A percentile compares a stretch with the other conserved stretches of the same genome.
Evolutionary conservation across 495 filamentous ascomycete genomes (phyloP).

Genomic region (Penicillium alfredii): DNA sequence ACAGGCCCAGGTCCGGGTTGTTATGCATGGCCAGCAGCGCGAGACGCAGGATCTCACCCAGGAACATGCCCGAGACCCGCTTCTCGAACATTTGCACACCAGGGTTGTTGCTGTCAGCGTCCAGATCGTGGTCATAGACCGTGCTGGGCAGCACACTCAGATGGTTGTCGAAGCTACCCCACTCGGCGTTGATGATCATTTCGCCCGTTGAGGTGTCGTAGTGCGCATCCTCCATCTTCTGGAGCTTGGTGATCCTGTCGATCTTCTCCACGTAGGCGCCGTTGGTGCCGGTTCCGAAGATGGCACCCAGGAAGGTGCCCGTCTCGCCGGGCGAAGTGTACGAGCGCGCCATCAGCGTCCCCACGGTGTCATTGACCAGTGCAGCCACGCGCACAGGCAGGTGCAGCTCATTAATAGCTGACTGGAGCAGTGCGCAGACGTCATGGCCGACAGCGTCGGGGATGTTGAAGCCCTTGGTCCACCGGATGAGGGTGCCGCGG

Average conservation of each 20-base stretch:
- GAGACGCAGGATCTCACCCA: slow-evolving; percentile 86
- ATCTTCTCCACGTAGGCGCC: slow-evolving; percentile 74
- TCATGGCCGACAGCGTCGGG: slow-evolving; percentile 88
- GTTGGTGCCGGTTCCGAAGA: slow-evolving; percentile 89
- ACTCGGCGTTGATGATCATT: slow-evolving; percentile 98
- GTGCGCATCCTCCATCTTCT: slow-evolving; percentile 41
- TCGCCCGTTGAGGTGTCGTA: slow-evolving; percentile 80
- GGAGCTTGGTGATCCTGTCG: slow-evolving; percentile 43
- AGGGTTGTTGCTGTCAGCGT: slow-evolving; percentile 79
- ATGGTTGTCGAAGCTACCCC: slow-evolving; percentile 96
- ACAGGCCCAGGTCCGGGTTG: slow-evolving; percentile 54
- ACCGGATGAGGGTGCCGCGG: slow-evolving; percentile 83
- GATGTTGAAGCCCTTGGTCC: slow-evolving; percentile 99
- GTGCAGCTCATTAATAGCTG: slow-evolving; percentile 79
- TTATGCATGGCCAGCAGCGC: slow-evolving; percentile 62
- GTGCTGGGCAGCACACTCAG: slow-evolving; percentile 82
- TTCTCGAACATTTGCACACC: slow-evolving; percentile 99
- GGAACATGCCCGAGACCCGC: slow-evolving; percentile 95
- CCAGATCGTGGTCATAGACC: slow-evolving; percentile 71
- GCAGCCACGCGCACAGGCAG: slow-evolving; percentile 91
- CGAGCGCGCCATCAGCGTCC: slow-evolving; percentile 93
- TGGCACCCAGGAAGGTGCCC: slow-evolving; percentile 81
- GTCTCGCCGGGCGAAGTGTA: slow-evolving; percentile 90
- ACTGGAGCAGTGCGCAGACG: slow-evolving; percentile 83
- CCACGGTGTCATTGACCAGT: slow-evolving; percentile 95